Evolutionary conservation across 2,329 filamentous ascomycete genomes (phyloP).

Genomic region (Colletotrichum siamense): DNA sequence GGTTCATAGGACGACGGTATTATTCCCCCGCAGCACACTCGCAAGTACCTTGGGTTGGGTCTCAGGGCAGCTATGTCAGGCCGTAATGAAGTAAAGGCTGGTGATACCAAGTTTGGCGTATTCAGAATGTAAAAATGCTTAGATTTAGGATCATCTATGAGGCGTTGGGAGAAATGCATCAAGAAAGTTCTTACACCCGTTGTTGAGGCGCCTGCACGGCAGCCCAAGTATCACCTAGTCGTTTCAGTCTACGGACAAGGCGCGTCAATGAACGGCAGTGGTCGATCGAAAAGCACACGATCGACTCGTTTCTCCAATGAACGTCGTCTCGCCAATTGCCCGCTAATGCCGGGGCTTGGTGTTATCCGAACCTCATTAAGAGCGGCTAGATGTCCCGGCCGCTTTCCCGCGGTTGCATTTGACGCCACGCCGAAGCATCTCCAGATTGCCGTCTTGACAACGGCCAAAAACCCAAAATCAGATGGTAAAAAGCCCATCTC

Average conservation of each 20-base stretch:
- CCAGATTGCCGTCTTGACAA: background rate
- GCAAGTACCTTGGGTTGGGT: slow-evolving; percentile 75
- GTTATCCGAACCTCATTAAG: background rate
- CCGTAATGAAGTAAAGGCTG: slow-evolving; percentile 63
- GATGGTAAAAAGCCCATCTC: background rate
- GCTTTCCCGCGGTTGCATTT: background rate
- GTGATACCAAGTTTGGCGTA: slow-evolving; percentile 76
- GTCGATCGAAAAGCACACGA: background rate
- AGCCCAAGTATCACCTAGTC: background rate
- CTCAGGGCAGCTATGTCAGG: slow-evolving; percentile 75
- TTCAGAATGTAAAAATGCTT: slow-evolving; percentile 73
- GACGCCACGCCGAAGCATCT: background rate
- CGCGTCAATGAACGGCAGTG: background rate
- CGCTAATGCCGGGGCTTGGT: background rate
- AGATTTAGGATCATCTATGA: background rate
- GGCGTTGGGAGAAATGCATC: background rate
- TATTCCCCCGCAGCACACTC: slow-evolving; percentile 78
- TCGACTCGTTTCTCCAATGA: background rate
- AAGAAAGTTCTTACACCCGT: background rate
- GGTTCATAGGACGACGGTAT: slow-evolving; percentile 72
- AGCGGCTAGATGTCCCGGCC: background rate
- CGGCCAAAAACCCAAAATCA: background rate
- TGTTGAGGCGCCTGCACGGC: background rate
- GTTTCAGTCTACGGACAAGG: background rate
- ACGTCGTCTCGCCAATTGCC: background rate